Base-by-base conservation (phyloP, 2,329 filamentous ascomycete genomes). In the Xylariaceae sp. region DNA sequence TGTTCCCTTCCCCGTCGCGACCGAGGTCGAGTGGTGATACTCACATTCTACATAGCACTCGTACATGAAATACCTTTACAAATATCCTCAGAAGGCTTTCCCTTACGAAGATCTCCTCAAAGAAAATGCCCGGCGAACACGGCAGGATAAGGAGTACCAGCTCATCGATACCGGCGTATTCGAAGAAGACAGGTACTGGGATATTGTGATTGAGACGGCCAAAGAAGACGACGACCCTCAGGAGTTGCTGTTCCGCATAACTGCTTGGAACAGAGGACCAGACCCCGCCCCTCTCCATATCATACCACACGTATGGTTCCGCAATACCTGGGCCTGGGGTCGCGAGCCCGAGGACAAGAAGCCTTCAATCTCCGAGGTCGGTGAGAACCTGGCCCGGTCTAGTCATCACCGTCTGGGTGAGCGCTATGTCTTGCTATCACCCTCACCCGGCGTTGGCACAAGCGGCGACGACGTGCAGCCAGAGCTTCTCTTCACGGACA, bases 11-110 rank as follows among this genome's bases (percentile, higher is more conserved):
- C 14, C 5, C 16, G 24, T 17, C 14, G n/a, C n/a, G n/a, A n/a
- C n/a, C n/a, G n/a, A n/a, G n/a, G n/a, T n/a, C n/a, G n/a, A n/a
- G n/a, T n/a, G n/a, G n/a, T n/a, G n/a, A n/a, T n/a, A 65, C 9
- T 28, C 38, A 26, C 37, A 15, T 37, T 12, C 29, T 18, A 49
- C 74, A 43, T 61, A 89, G 85, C 89, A 96, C 65, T 94, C 90
- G 18, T 97, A 97, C 70, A 97, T 97, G 90, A 97, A 97, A 64
- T 94, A 82, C 59, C 81, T 97, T 51, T 97, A 97, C 76, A 97
- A 97, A 65, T 94, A 96, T 55, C 92, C 92, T 1, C 90, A 97
- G 65, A 77, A 76, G 54, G 80, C 83, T 48, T 97, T 97, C 56
- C 92, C 90, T 2, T 97, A 97, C 69, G 75, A 96, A 62, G 81